Conservation (phyloP, 768 basidiomycete species). For the Termitomyces eurrhizus region DNA sequence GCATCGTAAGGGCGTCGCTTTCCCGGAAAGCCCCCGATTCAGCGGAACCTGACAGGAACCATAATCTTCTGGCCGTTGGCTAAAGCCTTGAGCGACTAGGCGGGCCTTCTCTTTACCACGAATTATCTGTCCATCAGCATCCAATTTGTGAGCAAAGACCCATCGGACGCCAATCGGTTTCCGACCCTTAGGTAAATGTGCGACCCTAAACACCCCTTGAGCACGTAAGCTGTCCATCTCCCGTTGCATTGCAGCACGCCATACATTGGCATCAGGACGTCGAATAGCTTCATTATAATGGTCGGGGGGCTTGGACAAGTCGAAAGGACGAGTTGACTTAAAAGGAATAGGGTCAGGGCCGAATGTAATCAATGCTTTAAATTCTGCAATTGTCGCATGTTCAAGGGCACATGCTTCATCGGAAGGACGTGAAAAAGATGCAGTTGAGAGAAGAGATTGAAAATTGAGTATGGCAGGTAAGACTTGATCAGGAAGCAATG, state of each 20-base stretch:
- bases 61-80: too few species aligned
- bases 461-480: not conserved
- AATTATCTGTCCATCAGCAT: too few species aligned
- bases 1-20: too few species aligned
- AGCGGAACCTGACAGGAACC: too few species aligned
- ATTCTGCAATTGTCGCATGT: not conserved
- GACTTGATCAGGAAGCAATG: not conserved
- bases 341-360: not conserved
- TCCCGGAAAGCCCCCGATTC: too few species aligned
- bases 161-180: too few species aligned
- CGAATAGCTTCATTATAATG: not conserved
- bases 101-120: not conserved
- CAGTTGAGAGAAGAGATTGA: not conserved
- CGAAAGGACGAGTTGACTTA: not conserved
- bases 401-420: not conserved
- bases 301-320: not conserved
- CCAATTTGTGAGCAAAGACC: not conserved
- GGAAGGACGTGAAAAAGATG: not conserved
- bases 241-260: not conserved
- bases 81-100: too few species aligned
- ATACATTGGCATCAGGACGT: not conserved
- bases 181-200: too few species aligned
- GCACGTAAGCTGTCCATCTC: not conserved
- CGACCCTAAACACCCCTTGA: too few species aligned
- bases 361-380: not conserved